Evolutionary conservation across 1,284 basidiomycete species (phyloP).

Genomic region (Volvariella volvacea): DNA sequence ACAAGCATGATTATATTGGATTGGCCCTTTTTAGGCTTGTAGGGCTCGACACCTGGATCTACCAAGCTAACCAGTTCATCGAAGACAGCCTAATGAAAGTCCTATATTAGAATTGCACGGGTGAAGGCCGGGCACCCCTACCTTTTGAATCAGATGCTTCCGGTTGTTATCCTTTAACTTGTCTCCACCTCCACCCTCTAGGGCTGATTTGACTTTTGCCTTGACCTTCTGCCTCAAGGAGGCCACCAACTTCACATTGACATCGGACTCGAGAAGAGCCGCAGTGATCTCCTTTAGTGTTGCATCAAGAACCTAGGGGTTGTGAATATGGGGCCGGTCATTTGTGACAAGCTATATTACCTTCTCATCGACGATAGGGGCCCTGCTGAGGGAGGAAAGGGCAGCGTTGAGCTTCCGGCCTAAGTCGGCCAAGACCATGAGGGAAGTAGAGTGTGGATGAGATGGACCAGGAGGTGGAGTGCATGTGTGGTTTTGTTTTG

Average conservation of each 20-base stretch:
- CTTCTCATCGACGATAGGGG: slow-evolving; percentile 85
- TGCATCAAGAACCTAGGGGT: slow-evolving; percentile 74
- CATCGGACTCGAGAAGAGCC: slow-evolving; percentile 93
- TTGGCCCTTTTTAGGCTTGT: slow-evolving; percentile 95
- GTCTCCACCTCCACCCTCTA: slow-evolving; percentile 64
- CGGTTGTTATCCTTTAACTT: slow-evolving; percentile 77
- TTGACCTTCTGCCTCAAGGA: slow-evolving; percentile 87
- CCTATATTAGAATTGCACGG: slow-evolving; percentile 6
- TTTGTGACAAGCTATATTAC: slow-evolving; percentile 29
- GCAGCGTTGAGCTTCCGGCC: slow-evolving; percentile 93
- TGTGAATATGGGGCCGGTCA: slow-evolving; percentile 10
- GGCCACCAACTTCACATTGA: slow-evolving; percentile 95
- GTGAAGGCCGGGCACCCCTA: slow-evolving; percentile 2
- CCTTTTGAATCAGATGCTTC: slow-evolving; percentile 88
- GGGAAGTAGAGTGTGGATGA: slow-evolving; percentile 15
- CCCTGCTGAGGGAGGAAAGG: slow-evolving; percentile 83
- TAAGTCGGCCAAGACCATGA: slow-evolving; percentile 95
- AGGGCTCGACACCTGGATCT: slow-evolving; percentile 91
- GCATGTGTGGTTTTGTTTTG: too few relatives aligned
- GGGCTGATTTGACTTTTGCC: slow-evolving; percentile 70
- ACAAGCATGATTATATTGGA: slow-evolving; percentile 97
- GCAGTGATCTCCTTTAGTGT: slow-evolving; percentile 94
- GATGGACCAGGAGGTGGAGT: slow-evolving; percentile 7
- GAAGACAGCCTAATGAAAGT: slow-evolving; percentile 75
- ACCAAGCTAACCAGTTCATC: slow-evolving; percentile 95